Evolutionary conservation across 768 basidiomycete species (phyloP), one percentile per base, ranked within the genome.

Genomic region (Botryobasidium botryosum): DNA sequence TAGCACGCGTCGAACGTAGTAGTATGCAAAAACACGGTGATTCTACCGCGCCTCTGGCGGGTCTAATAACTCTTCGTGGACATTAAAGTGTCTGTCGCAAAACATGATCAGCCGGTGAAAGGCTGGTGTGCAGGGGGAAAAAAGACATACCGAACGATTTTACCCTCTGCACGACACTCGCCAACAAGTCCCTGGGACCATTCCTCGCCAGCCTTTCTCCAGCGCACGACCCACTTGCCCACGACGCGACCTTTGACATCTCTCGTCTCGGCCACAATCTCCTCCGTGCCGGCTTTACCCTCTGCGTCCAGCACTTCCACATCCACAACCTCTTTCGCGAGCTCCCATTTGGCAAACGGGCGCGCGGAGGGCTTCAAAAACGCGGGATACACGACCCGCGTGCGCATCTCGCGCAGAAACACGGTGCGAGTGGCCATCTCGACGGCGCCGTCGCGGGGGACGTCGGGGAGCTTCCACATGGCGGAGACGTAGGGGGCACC

Each of bases 311-410:
- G 43, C 7, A 44, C 44, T 6, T 33, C 43, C n/a, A 51, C 64
- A 1, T 78, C 61, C 40, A 66, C 58, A 25, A 84, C 63, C 54
- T 62, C 35, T 64, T 51, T 58, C 20, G 77, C 74, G 21, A 87
- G 70, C 56, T 83, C 78, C 83, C 82, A 87, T 49, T 74, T 83
- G 10, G 84, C 80, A 51, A 86, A 78, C 2, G 77, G 72, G 27
- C 83, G 69, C 46, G 59, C 62, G 0, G 78, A 75, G 40, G 73
- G 73, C 5, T 77, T 68, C 39, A 86, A 56, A 57, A 86, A 83
- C 24, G 68, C 68, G 2, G 77, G 68, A 51, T 86, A 83, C 53
- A 83, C 86, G 15, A 79, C 79, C 46, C 69, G 72, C 13, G 85
- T 86, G 32, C 71, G 66, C 42, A 73, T 71, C 25, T 69, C 69